Conservation (phyloP, 345 rosid species). For the Cardamine chenopodiifolia region DNA sequence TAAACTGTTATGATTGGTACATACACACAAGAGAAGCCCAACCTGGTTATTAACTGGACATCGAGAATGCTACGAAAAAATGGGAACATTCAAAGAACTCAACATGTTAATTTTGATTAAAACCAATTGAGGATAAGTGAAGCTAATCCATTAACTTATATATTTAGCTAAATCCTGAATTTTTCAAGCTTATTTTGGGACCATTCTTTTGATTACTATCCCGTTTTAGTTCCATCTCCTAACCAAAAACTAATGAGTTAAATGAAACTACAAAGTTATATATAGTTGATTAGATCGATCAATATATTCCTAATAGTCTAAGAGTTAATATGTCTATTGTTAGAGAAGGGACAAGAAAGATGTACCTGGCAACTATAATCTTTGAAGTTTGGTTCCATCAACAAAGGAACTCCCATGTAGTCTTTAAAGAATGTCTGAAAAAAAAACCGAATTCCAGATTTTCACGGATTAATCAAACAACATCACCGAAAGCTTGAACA, state of each 20-base stretch:
- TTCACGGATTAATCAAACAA: not conserved
- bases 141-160: not conserved
- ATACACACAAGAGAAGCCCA: not conserved
- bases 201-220: no score
- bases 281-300: not conserved
- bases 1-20: slow-evolving; percentile 56
- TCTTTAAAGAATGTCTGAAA: slow-evolving; percentile 76
- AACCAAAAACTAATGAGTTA: not conserved
- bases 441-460: not conserved
- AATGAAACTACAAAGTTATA: not conserved
- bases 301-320: not conserved
- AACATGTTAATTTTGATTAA: not conserved
- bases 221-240: no score
- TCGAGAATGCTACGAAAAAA: not conserved
- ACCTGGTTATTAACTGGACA: not conserved
- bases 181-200: no score
- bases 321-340: not conserved
- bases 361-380: slow-evolving; percentile 89
- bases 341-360: not conserved
- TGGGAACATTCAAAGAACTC: not conserved
- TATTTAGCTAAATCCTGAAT: not conserved
- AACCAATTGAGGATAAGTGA: no score
- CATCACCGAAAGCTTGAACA: not conserved
- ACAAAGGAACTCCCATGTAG: slow-evolving; percentile 78
- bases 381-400: slow-evolving; percentile 89